These are phyloP conservation scores for Myotisia sp. DNA, from an alignment of 2,329 filamentous ascomycete species.

Conservation along the genomic window DNA sequence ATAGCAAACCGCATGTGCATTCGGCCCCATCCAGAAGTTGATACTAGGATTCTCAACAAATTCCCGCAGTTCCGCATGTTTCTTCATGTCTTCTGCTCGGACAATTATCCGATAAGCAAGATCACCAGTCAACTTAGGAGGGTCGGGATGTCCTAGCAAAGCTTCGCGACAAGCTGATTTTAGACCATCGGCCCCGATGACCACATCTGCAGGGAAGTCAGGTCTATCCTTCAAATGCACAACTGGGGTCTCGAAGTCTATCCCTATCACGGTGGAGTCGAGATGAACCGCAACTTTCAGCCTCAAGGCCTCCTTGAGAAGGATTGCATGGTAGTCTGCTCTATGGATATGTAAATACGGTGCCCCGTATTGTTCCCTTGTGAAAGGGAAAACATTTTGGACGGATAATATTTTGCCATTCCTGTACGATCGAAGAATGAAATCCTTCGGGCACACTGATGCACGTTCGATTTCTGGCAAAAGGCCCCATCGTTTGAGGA, in stretches of 20 bases:
- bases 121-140: conserved; percentile 40
- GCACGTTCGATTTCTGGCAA: conserved; percentile 16
- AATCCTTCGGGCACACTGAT: conserved; percentile 19
- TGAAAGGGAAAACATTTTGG: conserved; percentile 16
- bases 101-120: conserved; percentile 43
- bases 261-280: conserved; percentile 14
- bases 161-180: conserved; percentile 32
- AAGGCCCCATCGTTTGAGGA: conserved; percentile 19
- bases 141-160: conserved; percentile 32
- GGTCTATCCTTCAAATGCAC: conserved; percentile 20
- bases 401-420: conserved; percentile 20
- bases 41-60: conserved; percentile 37
- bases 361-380: conserved; percentile 18
- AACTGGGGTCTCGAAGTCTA: conserved; percentile 16
- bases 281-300: conserved; percentile 27
- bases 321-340: conserved; percentile 34
- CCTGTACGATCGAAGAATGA: conserved; percentile 20
- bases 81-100: conserved; percentile 34
- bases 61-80: conserved; percentile 32
- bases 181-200: conserved; percentile 39
- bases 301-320: conserved; percentile 27
- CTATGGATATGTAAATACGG: conserved; percentile 39
- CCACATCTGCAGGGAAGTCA: conserved; percentile 28
- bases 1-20: conserved; percentile 44
- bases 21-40: conserved; percentile 42